Base-by-base conservation (phyloP, 2,329 filamentous ascomycete species). In the Talaromyces sp. region DNA sequence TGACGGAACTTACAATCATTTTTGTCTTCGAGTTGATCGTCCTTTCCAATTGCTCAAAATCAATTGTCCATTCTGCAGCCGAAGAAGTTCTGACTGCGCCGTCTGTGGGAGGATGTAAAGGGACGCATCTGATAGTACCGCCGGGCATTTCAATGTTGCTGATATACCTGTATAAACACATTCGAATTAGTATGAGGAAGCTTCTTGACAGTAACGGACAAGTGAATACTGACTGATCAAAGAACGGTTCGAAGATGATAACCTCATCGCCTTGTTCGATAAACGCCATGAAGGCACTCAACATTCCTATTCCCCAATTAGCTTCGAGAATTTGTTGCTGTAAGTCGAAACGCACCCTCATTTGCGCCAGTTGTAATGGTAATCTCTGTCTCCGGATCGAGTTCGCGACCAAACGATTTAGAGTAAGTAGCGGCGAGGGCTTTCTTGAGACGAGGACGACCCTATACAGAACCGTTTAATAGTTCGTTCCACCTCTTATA, bases 81-180 rank as follows among this genome's bases (percentile, higher is more conserved):
- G 91, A 91, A 0, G 91, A 90, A 0, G 89, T 96, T 74, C 86
- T 84, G 39, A 81, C 84, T 4, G 85, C 88, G 53, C 94, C 94
- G 46, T 91, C 86, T 63, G 83, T 81, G 9, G 94, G 94, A 28
- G 94, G 93, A 62, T 94, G 89, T 71, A 99, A 80, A n/a, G 94
- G 92, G 22, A 97, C 93, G 70, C 97, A 97, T 65, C 93, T 88
- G 63, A 97, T 90, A 71, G 88, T 95, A 64, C 94, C 94, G 53
- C 94, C 94, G 0, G 94, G 87, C 92, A 99, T 97, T 75, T 97
- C 89, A 63, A 99, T 97, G 76, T 99, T 99, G 79, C 88, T 91
- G 65, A 99, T 96, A 73, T 97, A 96, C 66, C 82, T 85, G 53
- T 21, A 39, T 8, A n/a, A n/a, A n/a, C n/a, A n/a, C 54, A 31